Percentiles rank a stretch among this genome's conserved stretches.
Evolutionary conservation across 371 early-diverging fungal genomes (phyloP).

Genomic region (Mucor mucedo): DNA sequence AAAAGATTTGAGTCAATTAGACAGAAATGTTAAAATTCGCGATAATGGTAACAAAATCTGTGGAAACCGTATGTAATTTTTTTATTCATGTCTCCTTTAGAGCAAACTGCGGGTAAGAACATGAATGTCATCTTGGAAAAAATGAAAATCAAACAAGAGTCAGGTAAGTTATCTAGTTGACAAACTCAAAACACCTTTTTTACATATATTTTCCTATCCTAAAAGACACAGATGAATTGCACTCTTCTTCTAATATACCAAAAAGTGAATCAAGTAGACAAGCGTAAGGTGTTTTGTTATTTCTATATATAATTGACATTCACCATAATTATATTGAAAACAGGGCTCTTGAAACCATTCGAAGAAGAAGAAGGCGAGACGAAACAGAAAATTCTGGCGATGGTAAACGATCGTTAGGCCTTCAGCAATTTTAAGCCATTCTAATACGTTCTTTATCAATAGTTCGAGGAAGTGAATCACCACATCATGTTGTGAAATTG

Average conservation of each 20-base stretch:
- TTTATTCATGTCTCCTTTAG: neutral
- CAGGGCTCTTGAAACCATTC: slow-evolving; percentile 32
- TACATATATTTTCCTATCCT: neutral
- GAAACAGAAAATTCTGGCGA: slow-evolving; percentile 30
- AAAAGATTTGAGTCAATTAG: slow-evolving; percentile 20
- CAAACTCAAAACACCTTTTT: too few relatives aligned
- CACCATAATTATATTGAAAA: neutral
- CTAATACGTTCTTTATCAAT: neutral
- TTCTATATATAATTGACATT: neutral
- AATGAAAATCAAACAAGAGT: slow-evolving; percentile 41
- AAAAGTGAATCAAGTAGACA: slow-evolving; percentile 43
- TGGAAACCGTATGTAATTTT: neutral
- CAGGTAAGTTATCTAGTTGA: slow-evolving; percentile 8
- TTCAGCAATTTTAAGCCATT: neutral
- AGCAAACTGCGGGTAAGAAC: slow-evolving; percentile 27
- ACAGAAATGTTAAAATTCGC: slow-evolving; percentile 6
- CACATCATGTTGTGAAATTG: slow-evolving; percentile 36
- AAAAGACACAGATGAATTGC: neutral
- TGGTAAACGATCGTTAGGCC: neutral
- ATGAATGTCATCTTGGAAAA: slow-evolving; percentile 34
- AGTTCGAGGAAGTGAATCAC: slow-evolving; percentile 36
- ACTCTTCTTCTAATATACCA: slow-evolving; percentile 16
- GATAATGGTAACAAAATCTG: slow-evolving; percentile 12
- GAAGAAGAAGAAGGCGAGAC: slow-evolving; percentile 42
- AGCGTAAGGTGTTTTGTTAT: slow-evolving; percentile 33